phyloP scores from a whole-genome alignment of 129 eudicot species.

The Chrysanthemum seticuspe region DNA sequence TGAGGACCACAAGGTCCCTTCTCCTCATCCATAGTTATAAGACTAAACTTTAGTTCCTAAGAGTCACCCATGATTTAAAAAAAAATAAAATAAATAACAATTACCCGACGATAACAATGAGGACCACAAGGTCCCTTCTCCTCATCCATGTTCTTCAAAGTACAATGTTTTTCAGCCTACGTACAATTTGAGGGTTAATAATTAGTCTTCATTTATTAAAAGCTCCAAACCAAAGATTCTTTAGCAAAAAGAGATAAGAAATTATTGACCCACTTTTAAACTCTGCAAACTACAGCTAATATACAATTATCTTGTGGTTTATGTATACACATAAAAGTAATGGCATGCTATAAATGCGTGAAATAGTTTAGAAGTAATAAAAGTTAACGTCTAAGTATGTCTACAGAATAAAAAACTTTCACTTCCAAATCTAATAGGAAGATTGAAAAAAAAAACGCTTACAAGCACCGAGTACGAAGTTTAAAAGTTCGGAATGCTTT shows the following conservation, averaged over 20 bases:
- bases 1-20: slow-evolving; percentile 71
- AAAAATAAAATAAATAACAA: not conserved
- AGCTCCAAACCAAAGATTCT: not conserved
- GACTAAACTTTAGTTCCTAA: not conserved
- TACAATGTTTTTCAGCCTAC: slow-evolving; percentile 77
- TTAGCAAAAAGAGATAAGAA: not conserved
- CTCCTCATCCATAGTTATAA: slow-evolving; percentile 47
- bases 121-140: slow-evolving; percentile 76
- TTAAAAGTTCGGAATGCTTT: too few relatives aligned
- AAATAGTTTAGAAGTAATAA: too few relatives aligned
- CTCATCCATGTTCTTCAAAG: slow-evolving; percentile 60
- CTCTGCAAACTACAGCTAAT: not conserved
- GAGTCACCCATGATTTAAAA: not conserved
- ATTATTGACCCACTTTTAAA: not conserved
- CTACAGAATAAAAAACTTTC: not conserved
- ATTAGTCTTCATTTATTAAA: not conserved
- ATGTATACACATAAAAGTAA: not conserved
- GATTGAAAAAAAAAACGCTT: too few relatives aligned
- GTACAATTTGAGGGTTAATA: slow-evolving; percentile 2
- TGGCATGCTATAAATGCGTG: not conserved
- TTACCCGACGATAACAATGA: slow-evolving; percentile 81
- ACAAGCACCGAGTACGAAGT: too few relatives aligned
- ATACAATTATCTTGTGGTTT: too few relatives aligned
- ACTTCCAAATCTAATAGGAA: too few relatives aligned
- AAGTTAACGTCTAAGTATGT: not conserved